phyloP scores from a whole-genome alignment of 352 stramenopile species.

The Globisporangium perplexum region DNA sequence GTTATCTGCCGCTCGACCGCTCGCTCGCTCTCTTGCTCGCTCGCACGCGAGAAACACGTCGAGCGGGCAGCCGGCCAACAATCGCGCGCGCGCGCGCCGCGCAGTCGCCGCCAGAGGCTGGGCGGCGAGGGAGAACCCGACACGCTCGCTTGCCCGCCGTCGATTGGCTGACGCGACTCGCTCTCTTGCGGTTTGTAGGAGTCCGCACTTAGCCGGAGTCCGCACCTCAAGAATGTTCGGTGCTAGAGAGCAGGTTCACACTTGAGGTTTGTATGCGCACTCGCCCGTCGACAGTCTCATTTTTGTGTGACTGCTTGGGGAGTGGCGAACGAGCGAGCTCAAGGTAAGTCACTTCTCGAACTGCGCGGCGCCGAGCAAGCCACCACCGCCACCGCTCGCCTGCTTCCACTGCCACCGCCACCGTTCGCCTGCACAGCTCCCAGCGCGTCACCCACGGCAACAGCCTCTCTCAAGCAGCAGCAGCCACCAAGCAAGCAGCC shows the following conservation, averaged over 20 bases:
- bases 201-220: neutral
- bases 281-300: neutral
- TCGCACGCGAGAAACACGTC: neutral
- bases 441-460: neutral
- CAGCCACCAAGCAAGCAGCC: conserved; percentile 1
- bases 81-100: no score
- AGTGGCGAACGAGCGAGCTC: no score
- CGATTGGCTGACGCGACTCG: neutral
- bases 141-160: no score
- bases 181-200: neutral
- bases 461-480: no score
- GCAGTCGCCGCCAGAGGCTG: neutral
- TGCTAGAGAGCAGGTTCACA: neutral
- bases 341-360: conserved; percentile 26
- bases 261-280: neutral
- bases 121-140: neutral
- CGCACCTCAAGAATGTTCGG: conserved; percentile 7
- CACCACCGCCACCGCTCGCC: neutral
- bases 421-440: neutral
- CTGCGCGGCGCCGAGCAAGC: conserved; percentile 9
- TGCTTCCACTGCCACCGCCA: neutral
- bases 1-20: no score
- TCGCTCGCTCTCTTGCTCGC: no score
- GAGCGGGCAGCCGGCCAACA: neutral
- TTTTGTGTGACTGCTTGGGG: neutral